Evolutionary conservation across 2,329 filamentous ascomycete species (phyloP).

Genomic region (Herpotrichia juniperi): DNA sequence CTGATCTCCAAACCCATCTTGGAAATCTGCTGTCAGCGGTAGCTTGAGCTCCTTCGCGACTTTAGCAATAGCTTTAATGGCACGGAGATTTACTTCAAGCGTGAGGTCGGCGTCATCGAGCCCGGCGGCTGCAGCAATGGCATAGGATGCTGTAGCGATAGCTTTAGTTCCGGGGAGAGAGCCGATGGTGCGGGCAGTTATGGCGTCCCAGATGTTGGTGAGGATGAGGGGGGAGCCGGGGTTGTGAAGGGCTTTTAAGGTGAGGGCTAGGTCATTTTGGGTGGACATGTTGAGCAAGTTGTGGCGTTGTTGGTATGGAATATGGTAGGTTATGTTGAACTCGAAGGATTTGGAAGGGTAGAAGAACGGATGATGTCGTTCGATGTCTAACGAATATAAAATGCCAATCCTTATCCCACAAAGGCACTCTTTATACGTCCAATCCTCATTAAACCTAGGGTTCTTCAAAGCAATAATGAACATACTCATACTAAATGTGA

Average conservation of each 20-base stretch:
- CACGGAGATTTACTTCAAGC: slow-evolving; percentile 58
- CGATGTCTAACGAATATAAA: too few relatives aligned
- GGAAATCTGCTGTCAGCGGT: slow-evolving; percentile 63
- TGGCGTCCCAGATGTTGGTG: slow-evolving; percentile 62
- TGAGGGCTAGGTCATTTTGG: slow-evolving; percentile 17
- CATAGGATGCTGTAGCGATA: slow-evolving; percentile 45
- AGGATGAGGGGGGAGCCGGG: slow-evolving; percentile 60
- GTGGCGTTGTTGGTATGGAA: not conserved
- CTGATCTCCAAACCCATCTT: slow-evolving; percentile 63
- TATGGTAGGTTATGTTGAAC: not conserved
- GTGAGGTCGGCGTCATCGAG: slow-evolving; percentile 50
- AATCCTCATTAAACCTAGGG: too few relatives aligned
- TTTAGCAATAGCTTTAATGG: slow-evolving; percentile 53
- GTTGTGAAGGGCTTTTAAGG: slow-evolving; percentile 52
- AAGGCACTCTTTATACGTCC: too few relatives aligned
- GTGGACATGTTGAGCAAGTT: slow-evolving; percentile 13
- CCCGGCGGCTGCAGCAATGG: slow-evolving; percentile 40
- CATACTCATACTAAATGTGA: too few relatives aligned
- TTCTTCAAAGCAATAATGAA: too few relatives aligned
- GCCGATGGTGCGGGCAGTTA: slow-evolving; percentile 55
- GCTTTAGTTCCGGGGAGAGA: slow-evolving; percentile 52
- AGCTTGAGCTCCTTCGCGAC: slow-evolving; percentile 49
- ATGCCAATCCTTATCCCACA: too few relatives aligned
- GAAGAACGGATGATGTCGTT: too few relatives aligned
- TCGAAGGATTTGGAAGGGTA: not conserved